These are phyloP conservation scores for Biscogniauxia marginata DNA, from an alignment of 2,329 filamentous ascomycete genomes.

Conservation along the genomic window DNA sequence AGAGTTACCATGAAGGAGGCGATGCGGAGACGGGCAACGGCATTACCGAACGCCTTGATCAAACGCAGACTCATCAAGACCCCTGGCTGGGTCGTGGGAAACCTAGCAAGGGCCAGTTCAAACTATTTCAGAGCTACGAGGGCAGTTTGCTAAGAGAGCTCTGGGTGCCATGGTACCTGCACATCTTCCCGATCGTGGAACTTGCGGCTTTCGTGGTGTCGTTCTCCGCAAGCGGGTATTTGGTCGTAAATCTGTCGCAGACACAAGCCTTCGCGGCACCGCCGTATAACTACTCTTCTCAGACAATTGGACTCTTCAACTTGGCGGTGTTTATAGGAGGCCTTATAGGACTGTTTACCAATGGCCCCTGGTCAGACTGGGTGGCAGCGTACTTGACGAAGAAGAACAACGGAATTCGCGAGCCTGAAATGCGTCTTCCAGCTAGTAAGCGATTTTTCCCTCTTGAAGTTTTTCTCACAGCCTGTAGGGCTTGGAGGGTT, in stretches of 20 bases:
- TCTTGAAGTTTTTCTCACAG: not conserved
- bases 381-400: conserved; percentile 38
- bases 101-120: conserved; percentile 56
- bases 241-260: conserved; percentile 55
- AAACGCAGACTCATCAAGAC: conserved; percentile 44
- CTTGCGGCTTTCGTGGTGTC: conserved; percentile 61
- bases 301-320: conserved; percentile 47
- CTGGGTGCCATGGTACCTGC: conserved; percentile 61
- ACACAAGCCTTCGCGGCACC: conserved; percentile 10
- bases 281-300: conserved; percentile 14
- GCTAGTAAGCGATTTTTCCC: conserved; percentile 5
- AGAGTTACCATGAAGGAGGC: conserved; percentile 6
- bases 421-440: conserved; percentile 47
- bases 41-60: conserved; percentile 12
- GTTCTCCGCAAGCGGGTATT: conserved; percentile 43
- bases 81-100: conserved; percentile 54
- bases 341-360: conserved; percentile 40
- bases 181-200: conserved; percentile 61
- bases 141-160: conserved; percentile 52
- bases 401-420: conserved; percentile 45
- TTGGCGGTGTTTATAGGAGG: conserved; percentile 43
- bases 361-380: conserved; percentile 45
- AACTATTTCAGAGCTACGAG: conserved; percentile 46
- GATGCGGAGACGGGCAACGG: conserved; percentile 12
- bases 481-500: too few species aligned